Evolutionary conservation across 306 rosid species (phyloP).

Genomic region (Vicia faba): DNA sequence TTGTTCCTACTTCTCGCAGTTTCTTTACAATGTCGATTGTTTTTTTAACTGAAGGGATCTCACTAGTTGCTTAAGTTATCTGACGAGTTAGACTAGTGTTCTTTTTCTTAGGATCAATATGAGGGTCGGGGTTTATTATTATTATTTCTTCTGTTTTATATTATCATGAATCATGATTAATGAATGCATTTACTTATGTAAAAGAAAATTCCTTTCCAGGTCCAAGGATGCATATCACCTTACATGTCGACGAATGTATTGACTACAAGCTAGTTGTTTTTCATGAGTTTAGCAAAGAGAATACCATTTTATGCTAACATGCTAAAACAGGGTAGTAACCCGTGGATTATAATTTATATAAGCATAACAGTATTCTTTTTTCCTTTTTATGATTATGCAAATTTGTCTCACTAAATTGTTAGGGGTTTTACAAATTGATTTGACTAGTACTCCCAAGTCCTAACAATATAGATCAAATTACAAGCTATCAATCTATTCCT

Average conservation of each 20-base stretch:
- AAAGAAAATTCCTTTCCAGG: slow-evolving; percentile 50
- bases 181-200: slow-evolving; percentile 16
- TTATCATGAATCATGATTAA: not conserved
- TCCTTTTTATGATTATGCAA: not conserved
- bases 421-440: not conserved
- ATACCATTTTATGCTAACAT: no score
- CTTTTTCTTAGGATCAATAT: not conserved
- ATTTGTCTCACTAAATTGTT: slow-evolving; percentile 1
- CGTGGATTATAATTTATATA: not conserved
- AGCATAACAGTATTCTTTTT: not conserved
- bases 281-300: slow-evolving; percentile 1
- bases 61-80: not conserved
- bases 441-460: not conserved
- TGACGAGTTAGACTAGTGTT: not conserved
- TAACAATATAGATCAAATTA: not conserved
- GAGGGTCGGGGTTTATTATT: not conserved
- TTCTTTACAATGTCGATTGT: no score
- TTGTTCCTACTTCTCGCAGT: slow-evolving; percentile 24
- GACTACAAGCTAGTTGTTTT: slow-evolving; percentile 42
- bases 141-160: not conserved
- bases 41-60: no score
- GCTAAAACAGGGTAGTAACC: not conserved
- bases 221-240: slow-evolving; percentile 74
- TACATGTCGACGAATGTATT: slow-evolving; percentile 65
- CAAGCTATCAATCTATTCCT: not conserved